Evolutionary conservation across 495 filamentous ascomycete genomes (phyloP), one percentile per base, ranked within the genome.

Genomic region (Trypethelium eluteriae): DNA sequence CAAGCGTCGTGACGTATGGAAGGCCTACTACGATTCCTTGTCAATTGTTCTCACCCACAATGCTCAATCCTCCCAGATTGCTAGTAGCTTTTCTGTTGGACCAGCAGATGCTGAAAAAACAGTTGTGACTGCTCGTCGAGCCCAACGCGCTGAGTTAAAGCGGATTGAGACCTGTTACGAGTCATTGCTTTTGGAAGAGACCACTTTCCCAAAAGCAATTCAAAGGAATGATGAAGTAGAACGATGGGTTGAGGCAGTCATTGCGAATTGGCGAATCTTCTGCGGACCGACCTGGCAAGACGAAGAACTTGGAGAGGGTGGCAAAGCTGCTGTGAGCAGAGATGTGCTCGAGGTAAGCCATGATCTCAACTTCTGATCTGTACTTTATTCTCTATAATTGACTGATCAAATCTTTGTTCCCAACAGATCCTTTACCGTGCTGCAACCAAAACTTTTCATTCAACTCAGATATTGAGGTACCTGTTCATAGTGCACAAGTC

Each of bases 391-490:
- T 11, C 11, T 5, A 62, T 9, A 63, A 44, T 34, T 34, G 25
- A n/a, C 38, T 41, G n/a, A 41, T 14, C n/a, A 53, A 63, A 47
- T 36, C 10, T 53, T 25, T n/a, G 44, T 1, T 7, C 14, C 63
- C 38, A 12, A 61, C 69, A 95, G 77, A 88, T 91, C 38, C 79
- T 97, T 10, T 96, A 96, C 71, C 85, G 89, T 25, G 92, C 92
- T 38, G 89, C 94, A 10, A 89, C 89, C 2, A 95, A 93, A 76
- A 95, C 92, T 0, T 98, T 92, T 70, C 94, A 98, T 73, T 98
- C 95, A 2, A 93, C 92, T 4, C 76, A 88, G 34, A 86, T 98
- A 63, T 78, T 98, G 38, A 82, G 93, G 64, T 87, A 95, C 73
- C 81, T 98, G 1, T 98, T 98, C 69, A 89, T 86, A 14, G 88